These are phyloP conservation scores for Xylariaceae sp. DNA, from an alignment of 2,329 filamentous ascomycete species.

Conservation along the genomic window DNA sequence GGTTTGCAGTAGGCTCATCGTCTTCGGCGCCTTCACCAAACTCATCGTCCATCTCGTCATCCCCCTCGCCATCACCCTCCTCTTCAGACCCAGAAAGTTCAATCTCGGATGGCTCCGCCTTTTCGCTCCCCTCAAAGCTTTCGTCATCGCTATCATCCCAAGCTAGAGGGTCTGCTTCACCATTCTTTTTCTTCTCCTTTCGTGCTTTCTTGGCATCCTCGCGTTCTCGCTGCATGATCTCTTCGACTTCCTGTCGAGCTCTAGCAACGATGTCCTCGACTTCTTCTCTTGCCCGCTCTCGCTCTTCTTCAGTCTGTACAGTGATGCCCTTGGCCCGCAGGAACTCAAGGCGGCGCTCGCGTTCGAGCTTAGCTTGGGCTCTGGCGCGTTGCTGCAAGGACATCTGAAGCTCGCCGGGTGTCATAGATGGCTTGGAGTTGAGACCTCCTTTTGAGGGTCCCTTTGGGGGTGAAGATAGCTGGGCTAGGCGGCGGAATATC, in stretches of 20 bases:
- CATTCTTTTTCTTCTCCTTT: constrained; percentile 46
- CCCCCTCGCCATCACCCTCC: constrained; percentile 42
- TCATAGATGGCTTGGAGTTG: constrained; percentile 61
- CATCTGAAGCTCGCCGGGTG: constrained; percentile 67
- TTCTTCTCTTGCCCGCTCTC: constrained; percentile 77
- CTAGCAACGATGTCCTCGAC: constrained; percentile 88
- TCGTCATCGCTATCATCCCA: constrained; percentile 60
- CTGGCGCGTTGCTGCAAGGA: constrained; percentile 72
- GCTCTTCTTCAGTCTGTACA: constrained; percentile 84
- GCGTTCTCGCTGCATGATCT: constrained; percentile 77
- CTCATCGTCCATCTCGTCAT: constrained; percentile 39
- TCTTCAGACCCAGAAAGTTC: constrained; percentile 41
- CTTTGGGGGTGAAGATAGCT: constrained; percentile 66
- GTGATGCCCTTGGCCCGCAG: constrained; percentile 79
- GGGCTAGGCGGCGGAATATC: constrained; percentile 72
- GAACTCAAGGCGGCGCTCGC: constrained; percentile 74
- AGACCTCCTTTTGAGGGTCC: constrained; percentile 45
- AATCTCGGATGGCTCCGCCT: constrained; percentile 46
- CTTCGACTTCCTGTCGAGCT: constrained; percentile 77
- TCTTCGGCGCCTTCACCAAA: constrained; percentile 40
- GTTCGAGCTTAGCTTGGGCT: constrained; percentile 77
- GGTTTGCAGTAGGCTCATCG: constrained; percentile 25
- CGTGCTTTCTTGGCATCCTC: constrained; percentile 69
- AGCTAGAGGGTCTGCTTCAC: constrained; percentile 52
- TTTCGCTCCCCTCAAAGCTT: constrained; percentile 42